Conservation (phyloP, 2,329 filamentous ascomycete genomes). For the Chrysoporthe austroafricana region DNA sequence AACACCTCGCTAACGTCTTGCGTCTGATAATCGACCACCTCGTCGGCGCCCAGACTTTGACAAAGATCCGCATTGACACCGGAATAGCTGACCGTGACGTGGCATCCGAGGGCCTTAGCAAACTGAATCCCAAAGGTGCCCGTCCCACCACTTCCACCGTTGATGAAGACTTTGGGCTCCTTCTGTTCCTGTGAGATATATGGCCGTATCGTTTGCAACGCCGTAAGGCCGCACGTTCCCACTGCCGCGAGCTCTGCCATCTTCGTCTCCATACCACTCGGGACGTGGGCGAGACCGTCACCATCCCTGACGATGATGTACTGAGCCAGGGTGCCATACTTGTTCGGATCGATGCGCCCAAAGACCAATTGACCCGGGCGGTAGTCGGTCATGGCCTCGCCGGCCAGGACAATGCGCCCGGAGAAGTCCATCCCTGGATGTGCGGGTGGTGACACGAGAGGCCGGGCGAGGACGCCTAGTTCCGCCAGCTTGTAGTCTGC, state of each 20-base stretch:
- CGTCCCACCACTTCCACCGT: slow-evolving; percentile 65
- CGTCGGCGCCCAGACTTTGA: slow-evolving; percentile 63
- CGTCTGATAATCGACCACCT: slow-evolving; percentile 63
- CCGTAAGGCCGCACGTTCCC: slow-evolving; percentile 51
- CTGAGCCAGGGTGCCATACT: slow-evolving; percentile 44
- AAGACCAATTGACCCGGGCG: slow-evolving; percentile 49
- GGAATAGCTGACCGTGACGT: slow-evolving; percentile 64
- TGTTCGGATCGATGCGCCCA: slow-evolving; percentile 39
- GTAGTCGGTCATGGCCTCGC: slow-evolving; percentile 36
- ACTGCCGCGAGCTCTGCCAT: slow-evolving; percentile 46
- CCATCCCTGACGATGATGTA: slow-evolving; percentile 39
- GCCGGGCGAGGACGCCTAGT: slow-evolving; percentile 43
- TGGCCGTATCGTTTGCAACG: slow-evolving; percentile 52
- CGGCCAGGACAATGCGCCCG: slow-evolving; percentile 46
- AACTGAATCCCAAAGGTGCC: slow-evolving; percentile 66
- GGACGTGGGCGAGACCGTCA: slow-evolving; percentile 42
- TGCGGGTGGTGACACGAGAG: slow-evolving; percentile 46
- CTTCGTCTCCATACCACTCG: slow-evolving; percentile 43
- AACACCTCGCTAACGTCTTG: slow-evolving; percentile 52
- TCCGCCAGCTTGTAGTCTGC: slow-evolving; percentile 68
- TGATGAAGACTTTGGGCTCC: slow-evolving; percentile 61
- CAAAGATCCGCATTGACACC: slow-evolving; percentile 60
- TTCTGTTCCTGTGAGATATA: slow-evolving; percentile 40
- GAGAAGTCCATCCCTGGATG: slow-evolving; percentile 56
- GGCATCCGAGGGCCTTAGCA: slow-evolving; percentile 62